Base-by-base conservation (phyloP, 2,329 filamentous ascomycete genomes). In the Beauveria australis region DNA sequence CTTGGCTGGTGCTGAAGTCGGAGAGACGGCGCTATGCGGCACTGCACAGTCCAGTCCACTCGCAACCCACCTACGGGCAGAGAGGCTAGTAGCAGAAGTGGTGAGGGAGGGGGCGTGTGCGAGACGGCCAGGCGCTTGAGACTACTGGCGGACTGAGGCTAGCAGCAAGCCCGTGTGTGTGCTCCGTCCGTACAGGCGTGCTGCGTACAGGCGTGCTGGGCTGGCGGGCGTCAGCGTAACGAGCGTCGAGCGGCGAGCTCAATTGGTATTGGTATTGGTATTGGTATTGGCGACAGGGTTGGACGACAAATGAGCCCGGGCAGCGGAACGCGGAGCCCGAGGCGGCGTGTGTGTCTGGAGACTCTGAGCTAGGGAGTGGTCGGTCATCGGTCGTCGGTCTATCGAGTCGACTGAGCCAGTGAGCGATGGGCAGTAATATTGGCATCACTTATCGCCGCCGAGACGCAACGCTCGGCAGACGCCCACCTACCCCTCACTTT, bases 21-120 rank as follows among this genome's bases (percentile, higher is more conserved):
- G 33, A 33, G 46, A 41, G 24, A 44, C 56, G 56, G 56, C 56
- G 56, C 47, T 59, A 59, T 59, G 33, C 47, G 56, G 47, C 37
- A 37, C 55, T 52, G 56, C 47, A 37, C 33, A 37, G 33, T 37
- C 33, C 33, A 59, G 47, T 59, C 47, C 47, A 59, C 37, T 43
- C 33, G 18, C 18, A 58, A 44, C 37, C 56, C 56, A 59, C 56
- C 56, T 51, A 16, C 37, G 56, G 37, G 56, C 37, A 51, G 41
- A 33, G 43, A 55, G 53, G 41, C 19, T 18, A 41, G 16, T 16
- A 44, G 26, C 22, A 55, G 30, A 26, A 5, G 10, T 40, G 30
- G 30, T 41, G 43, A 57, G 33, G 54, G 54, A 48, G 46, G 54
- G 54, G 54, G 54, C 54, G 54, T 57, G 54, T 48, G 16, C 43